A percentile compares a stretch with the other conserved stretches of the same genome.
These are phyloP conservation scores for Aegilops sharonensis DNA, from an alignment of 176 grass and related monocot genomes.

Conservation along the genomic window DNA sequence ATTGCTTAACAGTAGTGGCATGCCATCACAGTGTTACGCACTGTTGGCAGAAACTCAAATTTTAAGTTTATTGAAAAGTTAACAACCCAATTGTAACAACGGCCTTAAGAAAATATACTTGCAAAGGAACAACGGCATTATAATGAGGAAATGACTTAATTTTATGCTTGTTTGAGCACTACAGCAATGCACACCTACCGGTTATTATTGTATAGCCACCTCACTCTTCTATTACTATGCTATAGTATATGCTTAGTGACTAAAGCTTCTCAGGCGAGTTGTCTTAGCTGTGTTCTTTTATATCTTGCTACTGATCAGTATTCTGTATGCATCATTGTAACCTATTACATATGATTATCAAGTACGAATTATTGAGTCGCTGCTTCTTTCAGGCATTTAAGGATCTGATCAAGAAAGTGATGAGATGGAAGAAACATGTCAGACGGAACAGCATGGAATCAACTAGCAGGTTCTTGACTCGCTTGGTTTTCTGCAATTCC, in stretches of 20 bases:
- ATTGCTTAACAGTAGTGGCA: constrained; percentile 18
- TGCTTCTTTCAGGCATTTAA: constrained; percentile 45
- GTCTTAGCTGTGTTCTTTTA: neutral
- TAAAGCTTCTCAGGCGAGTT: neutral
- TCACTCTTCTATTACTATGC: neutral
- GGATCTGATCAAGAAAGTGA: constrained; percentile 33
- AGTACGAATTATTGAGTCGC: neutral
- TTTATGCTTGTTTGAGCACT: neutral
- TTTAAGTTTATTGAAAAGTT: constrained; percentile 13
- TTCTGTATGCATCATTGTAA: constrained; percentile 3
- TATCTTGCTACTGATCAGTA: neutral
- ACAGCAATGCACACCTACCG: neutral
- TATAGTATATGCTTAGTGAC: constrained; percentile 4
- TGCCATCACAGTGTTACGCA: constrained; percentile 15
- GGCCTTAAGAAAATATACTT: constrained; percentile 6
- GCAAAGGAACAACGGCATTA: neutral
- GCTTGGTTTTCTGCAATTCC: constrained; percentile 17
- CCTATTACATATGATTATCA: constrained; percentile 1
- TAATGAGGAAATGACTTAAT: neutral
- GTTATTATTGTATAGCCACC: neutral
- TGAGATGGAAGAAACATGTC: constrained; percentile 24
- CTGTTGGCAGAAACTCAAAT: neutral
- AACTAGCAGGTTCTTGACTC: constrained; percentile 9
- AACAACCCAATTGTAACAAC: constrained; percentile 11
- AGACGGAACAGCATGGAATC: neutral